Base-by-base conservation (phyloP, 805 yeast species). In the Candida sphagnicola region DNA sequence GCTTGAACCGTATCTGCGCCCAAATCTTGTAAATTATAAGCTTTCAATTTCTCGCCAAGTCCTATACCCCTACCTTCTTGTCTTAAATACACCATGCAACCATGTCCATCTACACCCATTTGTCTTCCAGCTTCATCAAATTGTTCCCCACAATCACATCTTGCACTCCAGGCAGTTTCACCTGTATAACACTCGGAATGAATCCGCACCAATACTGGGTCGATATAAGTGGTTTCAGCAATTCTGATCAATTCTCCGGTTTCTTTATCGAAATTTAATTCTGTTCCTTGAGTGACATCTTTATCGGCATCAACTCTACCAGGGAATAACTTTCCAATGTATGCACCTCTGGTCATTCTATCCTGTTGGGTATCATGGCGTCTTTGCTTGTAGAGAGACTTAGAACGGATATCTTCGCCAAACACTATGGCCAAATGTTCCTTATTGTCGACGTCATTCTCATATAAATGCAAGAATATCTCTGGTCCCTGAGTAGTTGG, bases 31-130 rank as follows among this genome's bases (percentile, higher is more conserved):
- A 93, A 69, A 57, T 93, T 93, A 62, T 93, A 93, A 2, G 98
- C 98, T 63, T 93, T 93, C 48, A 93, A 74, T 62, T 93, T 93
- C 57, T 93, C 99, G 21, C 97, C 96, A n/a, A 93, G 71, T 5
- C 99, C 99, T 43, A 93, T 93, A 14, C 99, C 99, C 43, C 99
- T 80, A 38, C 99, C 99, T 62, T 93, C 99, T 63, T 93, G 99
- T 54, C 99, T 78, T 47, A 93, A 68, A 58, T 93, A 93, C 2
- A 93, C 98, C 36, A 93, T 89, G 50, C 95, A 90, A 16, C 99
- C 99, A 48, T 80, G 84, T 13, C 96, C 96, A 35, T 72, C 74
- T 41, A 74, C 67, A 5, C 95, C 95, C 91, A 93, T 93, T 31
- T 88, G 61, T 45, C 95, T 74, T 6, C 97, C 99, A 2, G 98